Evolutionary conservation across 1,284 basidiomycete genomes (phyloP).

Genomic region (Clitocybe nebularis): DNA sequence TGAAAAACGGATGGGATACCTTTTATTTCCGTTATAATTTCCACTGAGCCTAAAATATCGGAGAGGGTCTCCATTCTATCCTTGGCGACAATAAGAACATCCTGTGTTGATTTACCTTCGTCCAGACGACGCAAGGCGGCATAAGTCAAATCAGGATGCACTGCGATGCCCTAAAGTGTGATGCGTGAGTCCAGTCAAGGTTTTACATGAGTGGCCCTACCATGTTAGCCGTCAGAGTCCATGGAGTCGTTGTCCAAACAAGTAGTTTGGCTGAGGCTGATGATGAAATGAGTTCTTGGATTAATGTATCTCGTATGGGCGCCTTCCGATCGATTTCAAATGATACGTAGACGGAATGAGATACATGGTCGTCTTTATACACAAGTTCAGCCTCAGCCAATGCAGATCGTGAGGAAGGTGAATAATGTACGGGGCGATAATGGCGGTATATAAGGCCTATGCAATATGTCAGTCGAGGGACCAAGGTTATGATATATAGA

Average conservation of each 20-base stretch:
- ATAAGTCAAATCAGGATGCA: constrained; percentile 75
- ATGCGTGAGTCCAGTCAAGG: constrained; percentile 3
- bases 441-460: constrained; percentile 82
- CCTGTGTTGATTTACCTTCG: constrained; percentile 20
- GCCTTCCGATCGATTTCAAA: constrained; percentile 54
- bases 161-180: constrained; percentile 72
- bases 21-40: constrained; percentile 44
- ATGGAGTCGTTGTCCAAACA: constrained; percentile 99
- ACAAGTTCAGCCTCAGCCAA: constrained; percentile 94
- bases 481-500: background rate
- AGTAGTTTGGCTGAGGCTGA: constrained; percentile 49
- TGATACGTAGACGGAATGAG: constrained; percentile 83
- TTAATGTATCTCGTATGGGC: constrained; percentile 13
- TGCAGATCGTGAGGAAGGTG: constrained; percentile 91
- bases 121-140: constrained; percentile 46
- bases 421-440: constrained; percentile 92
- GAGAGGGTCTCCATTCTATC: constrained; percentile 60
- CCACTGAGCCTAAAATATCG: constrained; percentile 48
- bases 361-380: constrained; percentile 87
- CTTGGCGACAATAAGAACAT: constrained; percentile 61
- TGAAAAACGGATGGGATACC: constrained; percentile 32
- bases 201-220: constrained; percentile 37
- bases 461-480: constrained; percentile 2
- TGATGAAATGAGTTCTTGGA: constrained; percentile 20
- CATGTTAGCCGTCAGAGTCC: constrained; percentile 96